Evolutionary conservation across 306 rosid species (phyloP), one percentile per base, ranked within the genome.

Genomic region (Fagus crenata): DNA sequence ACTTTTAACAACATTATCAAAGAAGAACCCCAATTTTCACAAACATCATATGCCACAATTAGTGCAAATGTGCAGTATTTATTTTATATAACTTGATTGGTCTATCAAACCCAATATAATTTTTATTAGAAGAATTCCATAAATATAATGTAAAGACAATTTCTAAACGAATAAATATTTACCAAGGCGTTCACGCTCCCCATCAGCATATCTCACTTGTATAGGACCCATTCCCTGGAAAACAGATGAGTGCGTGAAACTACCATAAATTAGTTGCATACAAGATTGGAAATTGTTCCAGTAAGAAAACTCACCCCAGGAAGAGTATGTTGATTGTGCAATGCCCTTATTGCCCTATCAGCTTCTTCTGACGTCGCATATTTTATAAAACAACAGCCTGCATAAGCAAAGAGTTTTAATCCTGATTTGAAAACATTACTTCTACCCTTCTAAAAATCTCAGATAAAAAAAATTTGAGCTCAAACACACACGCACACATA

Each of bases 301-400:
- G 83, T 77, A 79, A 69, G 59, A 77, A 40, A 84, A 74, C 97
- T 95, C 87, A 95, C 99, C 89, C 97, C 97, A 41, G 97, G 97
- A 82, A 95, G 92, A 67, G 93, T 95, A 83, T 82, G 92, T 72
- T 90, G 99, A 90, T 95, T 92, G 84, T 95, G 97, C 87, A 95
- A 82, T 77, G 90, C 93, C 85, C 95, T 89, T 81, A 95, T 95
- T 77, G 99, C 97, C 74, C 83, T 78, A 81, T 92, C 99, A 82
- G 97, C 99, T 89, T 95, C 99, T 81, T 90, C 97, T 53, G 92
- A 85, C 78, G 97, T 86, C 67, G 91, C 92, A 88, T 89, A 95
- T 85, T 92, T 95, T 84, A 95, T 90, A 80, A 95, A 95, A 90
- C 99, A 95, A 82, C 97, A 95, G 77, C 99, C 99, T 95, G 99